A percentile compares a stretch with the other conserved stretches of the same genome.
These are phyloP conservation scores for Fraxinus americana DNA, from an alignment of 257 asterid genomes.

Conservation along the genomic window DNA sequence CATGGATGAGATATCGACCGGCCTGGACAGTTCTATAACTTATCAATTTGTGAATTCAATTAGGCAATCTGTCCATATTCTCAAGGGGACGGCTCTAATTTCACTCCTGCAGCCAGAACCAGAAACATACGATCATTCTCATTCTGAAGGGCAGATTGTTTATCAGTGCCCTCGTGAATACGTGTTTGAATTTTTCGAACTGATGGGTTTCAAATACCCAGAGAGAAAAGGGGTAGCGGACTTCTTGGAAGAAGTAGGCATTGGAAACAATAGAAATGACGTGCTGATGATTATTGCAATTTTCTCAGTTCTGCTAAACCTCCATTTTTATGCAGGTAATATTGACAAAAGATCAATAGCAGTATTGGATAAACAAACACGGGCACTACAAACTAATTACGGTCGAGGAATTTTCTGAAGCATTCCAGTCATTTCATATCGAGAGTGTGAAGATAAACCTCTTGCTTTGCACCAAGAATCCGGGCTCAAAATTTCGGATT, in stretches of 20 bases:
- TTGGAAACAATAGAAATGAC: neutral
- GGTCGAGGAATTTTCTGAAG: constrained; percentile 39
- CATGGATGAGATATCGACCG: constrained; percentile 69
- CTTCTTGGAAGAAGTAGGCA: constrained; percentile 57
- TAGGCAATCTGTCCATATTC: constrained; percentile 47
- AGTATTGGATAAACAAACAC: constrained; percentile 41
- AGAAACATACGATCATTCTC: constrained; percentile 48
- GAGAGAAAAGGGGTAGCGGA: constrained; percentile 60
- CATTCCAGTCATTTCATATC: constrained; percentile 35
- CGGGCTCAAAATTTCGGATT: no score
- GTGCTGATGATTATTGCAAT: no score
- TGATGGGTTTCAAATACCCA: constrained; percentile 53
- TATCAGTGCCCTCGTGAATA: constrained; percentile 56
- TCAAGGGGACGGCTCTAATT: no score
- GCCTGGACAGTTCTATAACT: no score
- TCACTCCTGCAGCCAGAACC: no score
- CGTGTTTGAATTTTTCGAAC: constrained; percentile 50
- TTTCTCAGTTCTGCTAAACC: constrained; percentile 5
- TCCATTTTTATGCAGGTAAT: neutral
- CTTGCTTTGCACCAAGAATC: no score
- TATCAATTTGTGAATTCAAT: constrained; percentile 43
- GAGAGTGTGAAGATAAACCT: no score
- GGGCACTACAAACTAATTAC: constrained; percentile 43
- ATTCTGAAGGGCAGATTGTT: constrained; percentile 46
- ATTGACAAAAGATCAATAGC: neutral